Evolutionary conservation across 164 flowering plant species (phyloP), one percentile per base, ranked within the genome.

Genomic region (Houttuynia cordata): DNA sequence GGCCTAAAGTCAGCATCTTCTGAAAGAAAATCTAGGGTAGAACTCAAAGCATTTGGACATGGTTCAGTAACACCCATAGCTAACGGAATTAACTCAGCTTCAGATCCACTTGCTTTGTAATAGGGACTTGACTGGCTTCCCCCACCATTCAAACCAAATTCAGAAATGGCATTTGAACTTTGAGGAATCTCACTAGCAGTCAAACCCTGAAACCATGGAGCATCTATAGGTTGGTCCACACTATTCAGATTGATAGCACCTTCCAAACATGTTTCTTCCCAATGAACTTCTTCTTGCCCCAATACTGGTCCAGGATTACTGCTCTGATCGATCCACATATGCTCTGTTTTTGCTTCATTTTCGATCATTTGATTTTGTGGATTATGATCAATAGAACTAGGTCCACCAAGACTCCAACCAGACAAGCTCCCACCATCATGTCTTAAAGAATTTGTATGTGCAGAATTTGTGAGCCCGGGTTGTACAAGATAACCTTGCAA

Each of bases 1-100:
- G 81, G 76, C 64, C 92, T 75, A 21, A 73, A 75, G 70, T 74
- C 77, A 71, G 65, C 71, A 22, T 75, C 85, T 56, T 70, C 84
- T 47, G 64, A 53, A 23, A 72, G 37, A 67, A 61, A 71, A 41
- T 85, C 80, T 63, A 68, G 67, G 71, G 70, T 71, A 73, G 70
- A 70, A 47, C 71, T 72, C 62, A 78, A 73, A 55, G 81, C 66
- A 21, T 64, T 56, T 14, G 63, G 70, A 73, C 72, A 66, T 67
- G 80, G 68, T 68, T 79, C 74, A 60, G 79, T 62, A 61, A 78
- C 73, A 60, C 76, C 70, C 67, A 67, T 57, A 56, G 62, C 59
- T 40, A 79, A 72, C 22, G 67, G 67, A 57, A 64, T 62, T 60
- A 57, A 72, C 61, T 67, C 72, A 68, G 54, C 66, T 57, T 62